Evolutionary conservation across 2,329 filamentous ascomycete species (phyloP).

Genomic region (Exophiala aquamarina): DNA sequence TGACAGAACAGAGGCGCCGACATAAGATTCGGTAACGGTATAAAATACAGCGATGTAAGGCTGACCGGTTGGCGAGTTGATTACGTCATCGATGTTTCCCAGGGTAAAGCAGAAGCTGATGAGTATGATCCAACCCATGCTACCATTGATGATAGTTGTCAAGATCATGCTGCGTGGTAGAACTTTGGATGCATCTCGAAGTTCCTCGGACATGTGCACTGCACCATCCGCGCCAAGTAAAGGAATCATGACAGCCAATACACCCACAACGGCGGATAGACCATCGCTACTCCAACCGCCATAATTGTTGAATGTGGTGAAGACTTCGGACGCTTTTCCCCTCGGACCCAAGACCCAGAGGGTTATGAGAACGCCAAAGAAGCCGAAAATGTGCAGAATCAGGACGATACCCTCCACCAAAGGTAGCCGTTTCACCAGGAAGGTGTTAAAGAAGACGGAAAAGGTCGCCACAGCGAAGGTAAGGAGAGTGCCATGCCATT

Average conservation of each 20-base stretch:
- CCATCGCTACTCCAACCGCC: conserved; percentile 39
- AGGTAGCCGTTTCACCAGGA: conserved; percentile 41
- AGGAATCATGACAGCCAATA: conserved; percentile 29
- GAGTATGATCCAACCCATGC: conserved; percentile 39
- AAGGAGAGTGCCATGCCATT: conserved; percentile 48
- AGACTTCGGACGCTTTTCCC: conserved; percentile 39
- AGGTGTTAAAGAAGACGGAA: conserved; percentile 44
- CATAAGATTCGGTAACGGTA: conserved; percentile 33
- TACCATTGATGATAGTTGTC: conserved; percentile 38
- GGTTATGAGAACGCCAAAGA: conserved; percentile 45
- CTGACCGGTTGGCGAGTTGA: conserved; percentile 35
- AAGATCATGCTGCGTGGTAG: conserved; percentile 40
- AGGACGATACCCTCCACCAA: conserved; percentile 43
- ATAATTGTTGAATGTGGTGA: conserved; percentile 39
- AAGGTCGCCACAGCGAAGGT: conserved; percentile 41
- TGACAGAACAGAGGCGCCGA: conserved; percentile 34
- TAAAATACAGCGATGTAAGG: conserved; percentile 41
- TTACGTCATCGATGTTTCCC: conserved; percentile 35
- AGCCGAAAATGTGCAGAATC: conserved; percentile 43
- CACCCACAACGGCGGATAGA: conserved; percentile 32
- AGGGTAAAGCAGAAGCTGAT: conserved; percentile 39
- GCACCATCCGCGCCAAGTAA: conserved; percentile 30
- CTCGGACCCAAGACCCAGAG: conserved; percentile 44
- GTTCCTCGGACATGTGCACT: conserved; percentile 37
- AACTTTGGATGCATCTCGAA: conserved; percentile 36